Base-by-base conservation (phyloP, 2,329 filamentous ascomycete species). In the Alternaria novae-zelandiae region DNA sequence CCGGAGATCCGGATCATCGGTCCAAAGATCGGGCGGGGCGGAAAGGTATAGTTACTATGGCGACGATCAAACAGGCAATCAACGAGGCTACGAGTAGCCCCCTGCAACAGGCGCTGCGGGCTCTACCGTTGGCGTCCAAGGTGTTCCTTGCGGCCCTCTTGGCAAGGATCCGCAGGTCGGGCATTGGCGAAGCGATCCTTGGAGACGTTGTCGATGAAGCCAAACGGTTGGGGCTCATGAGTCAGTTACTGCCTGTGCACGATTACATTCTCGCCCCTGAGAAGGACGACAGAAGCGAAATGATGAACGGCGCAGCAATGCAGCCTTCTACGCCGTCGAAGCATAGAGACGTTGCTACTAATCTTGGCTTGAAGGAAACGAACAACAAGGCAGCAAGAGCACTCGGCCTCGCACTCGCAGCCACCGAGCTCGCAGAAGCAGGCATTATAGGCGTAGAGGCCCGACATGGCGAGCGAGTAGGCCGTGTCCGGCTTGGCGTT, bases 71-170 rank as follows among this genome's bases (percentile, higher is more conserved):
- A 80, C 90, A 92, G 75, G 96, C 96, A 36, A 98, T 99, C 79
- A 92, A 92, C 73, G 96, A 99, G 82, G 94, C 95, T 6, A 98
- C 95, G 1, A 94, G 92, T 5, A 97, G 93, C 60, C 96, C 96
- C 2, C 84, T 97, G 61, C 95, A 97, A 77, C 93, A 96, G 77
- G 94, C 94, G 75, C 86, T 99, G 36, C 91, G 93, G 54, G 87
- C 89, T 17, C 86, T 98, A 21, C 93, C 96, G 0, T 86, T 97
- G 45, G 87, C 90, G 25, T 90, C 91, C 12, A 97, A 97, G 76
- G 84, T 98, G 36, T 89, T 98, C 70, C 88, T 99, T 56, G 90
- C 93, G 2, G 93, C 94, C 7, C 83, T 99, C 15, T 81, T 97
- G 41, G 87, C 92, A 26, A 88, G 93, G 25, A 90, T 92, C 36